Base-by-base conservation (phyloP, 2,329 filamentous ascomycete species). In the Colletotrichum trifolii region DNA sequence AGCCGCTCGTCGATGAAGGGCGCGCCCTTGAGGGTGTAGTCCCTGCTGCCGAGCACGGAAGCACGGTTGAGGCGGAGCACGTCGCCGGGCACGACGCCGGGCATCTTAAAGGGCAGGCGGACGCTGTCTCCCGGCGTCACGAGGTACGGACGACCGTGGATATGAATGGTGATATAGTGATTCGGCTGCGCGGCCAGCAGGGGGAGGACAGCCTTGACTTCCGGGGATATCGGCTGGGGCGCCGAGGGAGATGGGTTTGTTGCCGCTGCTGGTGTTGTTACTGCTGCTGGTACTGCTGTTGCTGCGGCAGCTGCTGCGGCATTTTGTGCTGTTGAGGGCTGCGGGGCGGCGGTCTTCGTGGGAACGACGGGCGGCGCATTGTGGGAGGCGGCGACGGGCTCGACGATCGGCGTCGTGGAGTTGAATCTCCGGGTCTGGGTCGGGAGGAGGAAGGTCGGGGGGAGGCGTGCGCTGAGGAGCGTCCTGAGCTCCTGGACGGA, bases 41-140 rank as follows among this genome's bases (percentile, higher is more conserved):
- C 95, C 68, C 96, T 86, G 70, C 90, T 95, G 35, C 96, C 96
- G 48, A 99, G 81, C 58, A 90, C 83, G 45, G 88, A 90, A 33
- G 94, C 96, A 60, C 94, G 90, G 80, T 97, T 95, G 63, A 99
- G 85, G 7, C 94, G 91, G 66, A 99, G 84, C 42, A 96, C 82
- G 75, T 98, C 95, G 36, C 96, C 96, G 1, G 94, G 90, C 8
- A 85, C 79, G 6, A 93, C 91, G 34, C 86, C 88, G 3, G 89
- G 87, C 89, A 96, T 93, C 72, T 86, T 86, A 82, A 94, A 94
- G 6, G 92, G 92, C 56, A 96, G 87, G 40, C 91, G 91, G 54
- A 96, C 78, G 65, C 85, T 83, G 79, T 96, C 92, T 70, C 92
- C 92, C 48, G 84, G 81, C 7, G 91, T 94, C 69, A 96, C 85